phyloP scores from a whole-genome alignment of 306 rosid genomes.

The Dryas drummondii region DNA sequence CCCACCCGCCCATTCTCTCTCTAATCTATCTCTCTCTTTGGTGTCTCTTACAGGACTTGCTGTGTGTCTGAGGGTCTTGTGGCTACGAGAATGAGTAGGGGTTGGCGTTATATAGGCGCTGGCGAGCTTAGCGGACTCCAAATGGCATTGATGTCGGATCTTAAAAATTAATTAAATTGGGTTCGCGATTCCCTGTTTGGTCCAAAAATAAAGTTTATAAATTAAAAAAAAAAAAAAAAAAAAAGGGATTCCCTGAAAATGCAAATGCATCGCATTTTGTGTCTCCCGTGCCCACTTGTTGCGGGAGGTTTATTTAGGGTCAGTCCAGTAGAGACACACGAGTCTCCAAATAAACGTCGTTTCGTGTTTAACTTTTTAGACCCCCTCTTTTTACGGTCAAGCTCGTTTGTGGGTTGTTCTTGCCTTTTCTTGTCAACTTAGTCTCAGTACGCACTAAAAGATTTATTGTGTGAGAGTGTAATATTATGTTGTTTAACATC shows the following conservation, averaged over 20 bases:
- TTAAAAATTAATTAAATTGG: not conserved
- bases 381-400: not conserved
- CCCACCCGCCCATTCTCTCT: conserved; percentile 64
- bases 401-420: not conserved
- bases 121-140: conserved; percentile 21
- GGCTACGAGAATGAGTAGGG: not conserved
- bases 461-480: too few species aligned
- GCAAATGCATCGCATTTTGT: not conserved
- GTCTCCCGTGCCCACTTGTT: conserved; percentile 10
- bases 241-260: not conserved
- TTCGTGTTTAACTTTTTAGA: not conserved
- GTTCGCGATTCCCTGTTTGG: not conserved
- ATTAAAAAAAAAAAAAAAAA: too few species aligned
- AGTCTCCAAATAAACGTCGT: not conserved
- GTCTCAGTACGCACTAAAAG: too few species aligned
- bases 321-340: not conserved
- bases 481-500: too few species aligned
- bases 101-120: conserved; percentile 16
- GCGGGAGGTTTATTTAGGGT: not conserved
- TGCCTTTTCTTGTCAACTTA: not conserved
- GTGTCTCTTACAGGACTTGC: not conserved
- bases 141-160: not conserved
- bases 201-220: not conserved
- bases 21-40: not conserved
- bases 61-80: not conserved